phyloP scores from a whole-genome alignment of 2,329 filamentous ascomycete genomes.

The Fusarium continuum region DNA sequence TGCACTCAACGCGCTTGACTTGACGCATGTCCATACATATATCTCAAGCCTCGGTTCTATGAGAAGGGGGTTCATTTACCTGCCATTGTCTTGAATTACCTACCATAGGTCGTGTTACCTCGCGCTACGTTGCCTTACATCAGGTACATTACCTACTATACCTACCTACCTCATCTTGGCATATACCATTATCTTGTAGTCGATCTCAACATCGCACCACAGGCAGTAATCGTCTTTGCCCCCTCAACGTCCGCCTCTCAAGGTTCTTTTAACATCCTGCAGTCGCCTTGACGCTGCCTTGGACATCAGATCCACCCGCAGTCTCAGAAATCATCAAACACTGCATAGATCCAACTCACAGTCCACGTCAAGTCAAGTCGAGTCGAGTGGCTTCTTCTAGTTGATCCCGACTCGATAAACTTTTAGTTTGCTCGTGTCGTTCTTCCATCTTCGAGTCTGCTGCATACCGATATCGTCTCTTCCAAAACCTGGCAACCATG shows the following conservation, averaged over 20 bases:
- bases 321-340: constrained; percentile 13
- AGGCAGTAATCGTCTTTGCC: not conserved
- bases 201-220: constrained; percentile 29
- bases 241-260: not conserved
- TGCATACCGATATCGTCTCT: constrained; percentile 11
- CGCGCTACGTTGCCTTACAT: not conserved
- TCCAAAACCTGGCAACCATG: constrained; percentile 53
- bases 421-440: constrained; percentile 18
- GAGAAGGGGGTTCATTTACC: constrained; percentile 5
- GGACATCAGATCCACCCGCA: constrained; percentile 26
- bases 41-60: constrained; percentile 14
- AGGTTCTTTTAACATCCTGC: constrained; percentile 3
- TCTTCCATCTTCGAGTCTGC: not conserved
- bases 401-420: constrained; percentile 15
- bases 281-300: not conserved
- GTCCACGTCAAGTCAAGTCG: constrained; percentile 15
- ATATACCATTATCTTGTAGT: constrained; percentile 14
- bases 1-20: constrained; percentile 3
- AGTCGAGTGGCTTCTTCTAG: constrained; percentile 6
- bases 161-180: too few species aligned
- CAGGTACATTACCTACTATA: too few species aligned
- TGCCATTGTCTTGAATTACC: constrained; percentile 3
- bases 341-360: constrained; percentile 15
- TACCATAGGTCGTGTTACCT: too few species aligned
- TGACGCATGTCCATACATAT: not conserved